Percentiles rank a stretch among this genome's conserved stretches.
Evolutionary conservation across 805 yeast species (phyloP).

Genomic region (Komagataella phaffii): DNA sequence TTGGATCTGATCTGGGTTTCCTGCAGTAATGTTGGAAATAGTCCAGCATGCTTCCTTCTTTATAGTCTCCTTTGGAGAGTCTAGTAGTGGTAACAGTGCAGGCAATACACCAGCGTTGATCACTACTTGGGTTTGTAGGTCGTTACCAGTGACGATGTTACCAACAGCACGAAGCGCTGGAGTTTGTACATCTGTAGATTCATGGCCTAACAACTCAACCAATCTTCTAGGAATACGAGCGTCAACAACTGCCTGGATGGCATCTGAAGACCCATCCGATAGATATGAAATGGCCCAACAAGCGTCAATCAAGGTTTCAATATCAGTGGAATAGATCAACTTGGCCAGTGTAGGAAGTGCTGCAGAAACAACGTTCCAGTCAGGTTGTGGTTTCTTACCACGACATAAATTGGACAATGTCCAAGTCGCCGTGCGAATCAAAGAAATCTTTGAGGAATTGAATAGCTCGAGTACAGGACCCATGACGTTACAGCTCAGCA

Average conservation of each 20-base stretch:
- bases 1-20: constrained; percentile 89
- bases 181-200: constrained; percentile 79
- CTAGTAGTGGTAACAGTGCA: constrained; percentile 68
- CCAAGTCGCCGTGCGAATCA: constrained; percentile 96
- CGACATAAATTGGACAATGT: constrained; percentile 92
- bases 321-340: constrained; percentile 79
- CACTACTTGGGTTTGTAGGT: constrained; percentile 87
- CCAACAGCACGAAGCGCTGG: constrained; percentile 97
- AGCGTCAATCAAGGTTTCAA: constrained; percentile 91
- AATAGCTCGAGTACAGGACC: constrained; percentile 73
- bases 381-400: constrained; percentile 93
- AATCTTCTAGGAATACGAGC: constrained; percentile 90
- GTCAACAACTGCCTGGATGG: constrained; percentile 94
- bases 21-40: constrained; percentile 94
- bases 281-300: constrained; percentile 97
- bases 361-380: constrained; percentile 76
- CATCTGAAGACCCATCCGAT: constrained; percentile 84
- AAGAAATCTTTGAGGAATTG: constrained; percentile 71
- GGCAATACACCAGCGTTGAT: constrained; percentile 86
- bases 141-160: constrained; percentile 95
- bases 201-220: constrained; percentile 80
- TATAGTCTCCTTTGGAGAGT: constrained; percentile 80
- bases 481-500: constrained; percentile 76
- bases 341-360: constrained; percentile 89
- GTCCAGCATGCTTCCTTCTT: constrained; percentile 99